Evolutionary conservation across 2,329 filamentous ascomycete genomes (phyloP).

Genomic region (Metarhizium robertsii): DNA sequence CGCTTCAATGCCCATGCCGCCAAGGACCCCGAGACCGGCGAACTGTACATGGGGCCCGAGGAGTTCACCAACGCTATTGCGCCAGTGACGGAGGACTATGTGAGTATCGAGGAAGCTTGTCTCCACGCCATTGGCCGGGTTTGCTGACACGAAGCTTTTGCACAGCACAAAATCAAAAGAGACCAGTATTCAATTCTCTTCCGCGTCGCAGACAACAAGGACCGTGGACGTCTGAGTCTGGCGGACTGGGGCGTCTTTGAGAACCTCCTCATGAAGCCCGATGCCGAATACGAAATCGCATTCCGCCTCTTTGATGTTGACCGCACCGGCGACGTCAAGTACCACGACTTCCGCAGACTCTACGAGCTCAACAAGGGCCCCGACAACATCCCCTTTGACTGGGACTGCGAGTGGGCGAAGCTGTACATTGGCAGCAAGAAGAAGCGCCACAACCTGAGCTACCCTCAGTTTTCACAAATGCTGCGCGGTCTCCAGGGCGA

Average conservation of each 20-base stretch:
- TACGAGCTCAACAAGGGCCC: slow-evolving; percentile 86
- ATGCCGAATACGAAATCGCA: slow-evolving; percentile 97
- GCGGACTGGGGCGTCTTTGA: slow-evolving; percentile 90
- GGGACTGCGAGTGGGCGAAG: slow-evolving; percentile 93
- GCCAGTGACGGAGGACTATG: slow-evolving; percentile 80
- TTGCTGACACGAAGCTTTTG: not conserved
- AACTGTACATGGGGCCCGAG: slow-evolving; percentile 72
- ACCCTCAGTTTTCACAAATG: slow-evolving; percentile 97
- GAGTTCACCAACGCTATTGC: slow-evolving; percentile 88
- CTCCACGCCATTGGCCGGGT: slow-evolving; percentile 3
- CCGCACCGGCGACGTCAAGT: slow-evolving; percentile 76
- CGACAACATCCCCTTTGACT: slow-evolving; percentile 84
- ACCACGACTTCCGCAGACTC: slow-evolving; percentile 74
- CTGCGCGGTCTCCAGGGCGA: slow-evolving; percentile 91
- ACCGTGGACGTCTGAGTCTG: slow-evolving; percentile 63
- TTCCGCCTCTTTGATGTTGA: slow-evolving; percentile 93
- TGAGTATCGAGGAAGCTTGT: slow-evolving; percentile 39
- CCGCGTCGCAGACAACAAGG: slow-evolving; percentile 73
- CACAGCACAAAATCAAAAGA: slow-evolving; percentile 91
- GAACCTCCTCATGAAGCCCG: slow-evolving; percentile 85
- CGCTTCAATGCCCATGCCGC: slow-evolving; percentile 69
- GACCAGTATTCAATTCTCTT: slow-evolving; percentile 95
- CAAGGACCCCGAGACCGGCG: slow-evolving; percentile 65
- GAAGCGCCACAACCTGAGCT: slow-evolving; percentile 84
- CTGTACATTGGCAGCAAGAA: slow-evolving; percentile 86